phyloP scores from a whole-genome alignment of 352 stramenopile species.

The Phytophthora tentaculata region DNA sequence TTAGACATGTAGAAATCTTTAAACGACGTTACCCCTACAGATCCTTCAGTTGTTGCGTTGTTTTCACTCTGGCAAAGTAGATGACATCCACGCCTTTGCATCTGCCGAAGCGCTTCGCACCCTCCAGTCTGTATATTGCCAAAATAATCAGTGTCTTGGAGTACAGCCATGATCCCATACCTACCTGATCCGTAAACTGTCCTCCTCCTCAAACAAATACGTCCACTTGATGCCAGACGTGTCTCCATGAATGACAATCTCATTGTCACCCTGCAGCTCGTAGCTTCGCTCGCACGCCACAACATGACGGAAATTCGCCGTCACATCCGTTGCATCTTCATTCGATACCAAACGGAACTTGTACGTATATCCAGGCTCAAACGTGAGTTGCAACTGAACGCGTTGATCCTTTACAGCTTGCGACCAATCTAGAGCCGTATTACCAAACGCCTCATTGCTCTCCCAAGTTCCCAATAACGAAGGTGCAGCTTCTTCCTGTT shows the following conservation, averaged over 20 bases:
- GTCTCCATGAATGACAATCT: conserved; percentile 51
- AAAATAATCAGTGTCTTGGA: conserved; percentile 1
- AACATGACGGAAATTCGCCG: conserved; percentile 59
- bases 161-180: background rate
- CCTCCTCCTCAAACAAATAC: conserved; percentile 71
- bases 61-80: conserved; percentile 57
- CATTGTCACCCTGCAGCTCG: conserved; percentile 31
- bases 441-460: conserved; percentile 80
- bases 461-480: conserved; percentile 53
- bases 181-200: conserved; percentile 63
- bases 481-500: conserved; percentile 1
- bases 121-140: conserved; percentile 53
- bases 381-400: conserved; percentile 50
- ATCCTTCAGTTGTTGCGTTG: conserved; percentile 7
- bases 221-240: conserved; percentile 66
- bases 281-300: conserved; percentile 53
- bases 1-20: conserved; percentile 39
- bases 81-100: conserved; percentile 88
- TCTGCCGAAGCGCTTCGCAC: conserved; percentile 68
- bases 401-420: conserved; percentile 64
- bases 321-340: conserved; percentile 42
- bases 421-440: conserved; percentile 79
- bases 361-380: conserved; percentile 44
- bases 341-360: conserved; percentile 44
- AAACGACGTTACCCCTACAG: conserved; percentile 7